Conservation (phyloP, 139 green algal genomes). For the Marvania coccoides region DNA sequence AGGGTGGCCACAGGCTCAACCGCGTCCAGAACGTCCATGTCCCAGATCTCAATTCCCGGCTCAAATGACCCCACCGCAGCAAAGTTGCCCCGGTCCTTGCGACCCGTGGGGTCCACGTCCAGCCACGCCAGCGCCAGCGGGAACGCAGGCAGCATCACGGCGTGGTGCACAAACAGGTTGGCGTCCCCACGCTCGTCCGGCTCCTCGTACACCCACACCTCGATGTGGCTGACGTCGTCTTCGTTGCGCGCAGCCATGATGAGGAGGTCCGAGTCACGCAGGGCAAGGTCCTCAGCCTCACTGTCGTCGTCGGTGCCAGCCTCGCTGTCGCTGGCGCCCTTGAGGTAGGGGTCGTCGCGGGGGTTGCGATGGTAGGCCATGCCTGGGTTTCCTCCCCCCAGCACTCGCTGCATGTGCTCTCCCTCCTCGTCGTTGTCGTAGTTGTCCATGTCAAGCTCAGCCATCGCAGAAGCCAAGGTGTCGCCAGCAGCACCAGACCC, state of each 20-base stretch:
- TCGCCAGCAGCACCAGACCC: background rate
- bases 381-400: conserved; percentile 26
- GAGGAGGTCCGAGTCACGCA: conserved; percentile 71
- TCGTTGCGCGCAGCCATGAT: conserved; percentile 86
- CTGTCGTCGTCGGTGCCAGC: conserved; percentile 23
- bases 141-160: conserved; percentile 91
- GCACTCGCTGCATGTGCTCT: background rate
- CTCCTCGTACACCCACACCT: conserved; percentile 96
- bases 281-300: conserved; percentile 51
- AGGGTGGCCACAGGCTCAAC: conserved; percentile 78
- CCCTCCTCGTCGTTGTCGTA: conserved; percentile 79
- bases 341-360: conserved; percentile 28
- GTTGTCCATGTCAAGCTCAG: conserved; percentile 93
- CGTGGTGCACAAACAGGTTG: conserved; percentile 94
- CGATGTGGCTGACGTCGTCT: conserved; percentile 86
- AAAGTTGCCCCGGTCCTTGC: conserved; percentile 49
- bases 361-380: conserved; percentile 36
- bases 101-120: conserved; percentile 51
- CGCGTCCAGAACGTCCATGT: conserved; percentile 81
- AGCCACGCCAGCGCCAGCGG: conserved; percentile 85
- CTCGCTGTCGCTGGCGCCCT: background rate
- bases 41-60: conserved; percentile 95
- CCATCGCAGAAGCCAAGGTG: conserved; percentile 45
- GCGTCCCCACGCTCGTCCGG: conserved; percentile 37
- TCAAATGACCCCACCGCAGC: conserved; percentile 83